phyloP scores from a whole-genome alignment of 768 basidiomycete species.

The Hypholoma sublateritium region DNA sequence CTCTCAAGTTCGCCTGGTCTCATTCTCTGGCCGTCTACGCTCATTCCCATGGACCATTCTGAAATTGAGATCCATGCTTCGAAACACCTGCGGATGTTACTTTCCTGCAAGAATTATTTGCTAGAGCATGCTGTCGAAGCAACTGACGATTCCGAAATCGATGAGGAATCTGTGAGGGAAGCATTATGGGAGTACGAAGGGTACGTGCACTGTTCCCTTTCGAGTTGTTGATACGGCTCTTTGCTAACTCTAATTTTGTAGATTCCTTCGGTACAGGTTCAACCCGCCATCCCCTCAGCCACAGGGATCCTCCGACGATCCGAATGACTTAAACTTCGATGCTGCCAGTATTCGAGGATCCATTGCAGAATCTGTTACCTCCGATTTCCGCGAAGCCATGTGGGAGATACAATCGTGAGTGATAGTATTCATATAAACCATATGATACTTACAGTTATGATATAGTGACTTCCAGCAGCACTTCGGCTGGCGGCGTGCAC shows the following conservation, averaged over 20 bases:
- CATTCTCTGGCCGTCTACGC: conserved; percentile 55
- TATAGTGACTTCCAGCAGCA: conserved; percentile 25
- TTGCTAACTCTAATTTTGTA: conserved; percentile 21
- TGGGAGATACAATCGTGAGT: conserved; percentile 31
- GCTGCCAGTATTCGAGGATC: conserved; percentile 21
- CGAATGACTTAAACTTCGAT: conserved; percentile 14
- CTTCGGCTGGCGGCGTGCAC: not conserved
- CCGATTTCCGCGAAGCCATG: conserved; percentile 29
- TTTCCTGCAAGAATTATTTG: conserved; percentile 35
- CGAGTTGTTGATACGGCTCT: conserved; percentile 1
- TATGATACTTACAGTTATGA: not conserved
- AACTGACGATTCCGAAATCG: conserved; percentile 33
- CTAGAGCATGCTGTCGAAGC: conserved; percentile 37
- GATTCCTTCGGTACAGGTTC: conserved; percentile 64
- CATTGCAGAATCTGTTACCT: conserved; percentile 24
- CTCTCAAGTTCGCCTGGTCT: conserved; percentile 57
- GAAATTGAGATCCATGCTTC: conserved; percentile 72
- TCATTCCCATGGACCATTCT: conserved; percentile 52
- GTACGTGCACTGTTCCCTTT: conserved; percentile 26
- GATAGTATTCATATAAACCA: not conserved
- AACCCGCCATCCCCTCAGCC: conserved; percentile 51
- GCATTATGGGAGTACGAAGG: conserved; percentile 55
- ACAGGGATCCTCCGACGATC: conserved; percentile 20
- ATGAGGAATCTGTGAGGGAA: conserved; percentile 36
- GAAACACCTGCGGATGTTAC: conserved; percentile 53